Base-by-base conservation (phyloP, 345 rosid species). In the Salix caprea region DNA sequence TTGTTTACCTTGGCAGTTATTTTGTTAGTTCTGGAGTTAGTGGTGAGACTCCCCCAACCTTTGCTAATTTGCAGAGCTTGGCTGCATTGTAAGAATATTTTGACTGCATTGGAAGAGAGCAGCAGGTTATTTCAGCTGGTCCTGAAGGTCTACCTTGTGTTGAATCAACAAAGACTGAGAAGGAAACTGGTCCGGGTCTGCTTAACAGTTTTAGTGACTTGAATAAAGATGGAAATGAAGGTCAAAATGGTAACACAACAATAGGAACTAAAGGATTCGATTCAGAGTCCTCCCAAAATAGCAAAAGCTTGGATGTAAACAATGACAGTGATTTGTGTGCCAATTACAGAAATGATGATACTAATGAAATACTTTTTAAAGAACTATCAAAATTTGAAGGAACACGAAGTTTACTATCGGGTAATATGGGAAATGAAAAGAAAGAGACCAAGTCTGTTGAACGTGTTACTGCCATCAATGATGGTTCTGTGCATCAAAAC, bases 221-320 rank as follows among this genome's bases (percentile, higher is more conserved):
- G 48, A 84, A 69, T 56, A 84, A 71, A 73, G 89, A 88, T 65
- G 77, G 72, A 73, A 81, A 79, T 89, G 89, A 88, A 69, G 82
- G 75, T 65, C 82, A 82, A 83, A 78, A 64, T 64, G 77, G 77
- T 60, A 82, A 82, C 61, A 85, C 78, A 30, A 84, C 81, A 79
- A 66, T 76, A 65, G 87, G 81, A 79, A 72, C 79, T 36, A 89
- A 86, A 80, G 83, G 82, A 76, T 81, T 91, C 80, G 90, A 90
- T 78, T 86, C 88, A 36, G 92, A 89, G 77, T 91, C 92, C 77
- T 91, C 92, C 23, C 86, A 75, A 71, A 89, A 87, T 65, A 85
- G 82, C 74, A 65, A 84, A 81, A 79, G 76, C 76, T 71, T 88
- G 76, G 92, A 86, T 84, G 86, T 76, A 78, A 89, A 84, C 83